phyloP scores from a whole-genome alignment of 129 eudicot genomes.

The Silybum marianum region DNA sequence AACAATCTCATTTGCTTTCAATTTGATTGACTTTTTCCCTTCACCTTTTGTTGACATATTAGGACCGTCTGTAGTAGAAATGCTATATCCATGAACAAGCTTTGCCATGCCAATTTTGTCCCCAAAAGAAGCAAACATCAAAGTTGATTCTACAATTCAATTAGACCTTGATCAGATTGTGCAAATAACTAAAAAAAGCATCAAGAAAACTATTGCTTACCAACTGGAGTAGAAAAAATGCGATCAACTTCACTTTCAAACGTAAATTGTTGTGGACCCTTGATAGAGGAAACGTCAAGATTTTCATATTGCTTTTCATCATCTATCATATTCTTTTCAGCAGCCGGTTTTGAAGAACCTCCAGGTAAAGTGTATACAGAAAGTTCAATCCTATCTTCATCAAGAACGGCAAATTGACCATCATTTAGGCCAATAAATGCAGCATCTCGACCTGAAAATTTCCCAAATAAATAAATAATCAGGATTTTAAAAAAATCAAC shows the following conservation, averaged over 20 bases:
- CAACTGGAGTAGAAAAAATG: constrained; percentile 94
- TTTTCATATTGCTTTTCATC: constrained; percentile 59
- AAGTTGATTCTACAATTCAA: constrained; percentile 75
- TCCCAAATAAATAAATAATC: neutral
- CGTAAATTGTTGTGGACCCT: constrained; percentile 88
- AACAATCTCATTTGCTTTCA: constrained; percentile 86
- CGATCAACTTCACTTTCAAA: constrained; percentile 96
- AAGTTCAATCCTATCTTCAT: constrained; percentile 87
- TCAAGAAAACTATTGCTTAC: constrained; percentile 40
- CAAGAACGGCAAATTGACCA: constrained; percentile 82
- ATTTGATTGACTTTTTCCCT: constrained; percentile 83
- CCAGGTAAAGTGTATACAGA: constrained; percentile 81
- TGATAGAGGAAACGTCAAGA: constrained; percentile 58
- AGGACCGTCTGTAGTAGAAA: constrained; percentile 74
- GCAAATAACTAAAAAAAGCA: neutral
- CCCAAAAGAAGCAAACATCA: constrained; percentile 89
- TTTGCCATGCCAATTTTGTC: constrained; percentile 89
- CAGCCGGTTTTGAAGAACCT: constrained; percentile 53
- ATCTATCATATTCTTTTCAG: constrained; percentile 58
- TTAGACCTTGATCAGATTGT: constrained; percentile 36
- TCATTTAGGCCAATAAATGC: constrained; percentile 94
- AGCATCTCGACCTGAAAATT: constrained; percentile 77
- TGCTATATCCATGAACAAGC: constrained; percentile 87
- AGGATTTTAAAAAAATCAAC: neutral
- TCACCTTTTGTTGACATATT: constrained; percentile 81